Base-by-base conservation (phyloP, 2,329 filamentous ascomycete genomes). In the Alternaria ventricosa region DNA sequence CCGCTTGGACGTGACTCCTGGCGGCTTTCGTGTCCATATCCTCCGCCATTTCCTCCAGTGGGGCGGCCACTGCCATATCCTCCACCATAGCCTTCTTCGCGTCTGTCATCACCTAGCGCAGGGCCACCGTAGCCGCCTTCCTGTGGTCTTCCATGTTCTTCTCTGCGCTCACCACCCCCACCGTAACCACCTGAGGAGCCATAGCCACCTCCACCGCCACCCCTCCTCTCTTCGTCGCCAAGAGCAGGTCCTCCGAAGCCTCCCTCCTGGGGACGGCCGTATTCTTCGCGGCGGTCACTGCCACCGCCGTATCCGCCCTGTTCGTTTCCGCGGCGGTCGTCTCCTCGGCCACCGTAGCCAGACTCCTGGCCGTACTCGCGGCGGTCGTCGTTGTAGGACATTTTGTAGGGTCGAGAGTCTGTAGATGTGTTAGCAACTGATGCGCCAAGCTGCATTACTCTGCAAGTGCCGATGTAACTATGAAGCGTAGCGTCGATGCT, bases 311-410 rank as follows among this genome's bases (percentile, higher is more conserved):
- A 65, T 47, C 68, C 65, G 6, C 66, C 63, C 23, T 65, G 63
- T 12, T 61, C 60, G 54, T 65, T 56, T 23, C 60, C 57, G 58
- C 69, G 65, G 6, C 66, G 64, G 15, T 71, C 68, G 47, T 65
- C 57, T 36, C 63, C 62, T n/a, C 68, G 58, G 47, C 62, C 56
- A 33, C 70, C 63, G 10, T 64, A 59, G 45, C 68, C 62, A 22
- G 64, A 66, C 20, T 63, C 58, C 36, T 57, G 50, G 9, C 59
- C 63, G 41, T 60, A 63, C 33, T 65, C 61, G 63, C 66, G 65
- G 25, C 66, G 68, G 13, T 72, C 68, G 66, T 73, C 65, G 67
- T 73, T 75, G 65, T 74, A 73, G 28, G 71, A 74, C 71, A 74
- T 74, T 46, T 27, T 69, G 28, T 18, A 27, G 13, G 12, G 33